Base-by-base conservation (phyloP, 176 grass and related monocot species). In the Panicum miliaceum region DNA sequence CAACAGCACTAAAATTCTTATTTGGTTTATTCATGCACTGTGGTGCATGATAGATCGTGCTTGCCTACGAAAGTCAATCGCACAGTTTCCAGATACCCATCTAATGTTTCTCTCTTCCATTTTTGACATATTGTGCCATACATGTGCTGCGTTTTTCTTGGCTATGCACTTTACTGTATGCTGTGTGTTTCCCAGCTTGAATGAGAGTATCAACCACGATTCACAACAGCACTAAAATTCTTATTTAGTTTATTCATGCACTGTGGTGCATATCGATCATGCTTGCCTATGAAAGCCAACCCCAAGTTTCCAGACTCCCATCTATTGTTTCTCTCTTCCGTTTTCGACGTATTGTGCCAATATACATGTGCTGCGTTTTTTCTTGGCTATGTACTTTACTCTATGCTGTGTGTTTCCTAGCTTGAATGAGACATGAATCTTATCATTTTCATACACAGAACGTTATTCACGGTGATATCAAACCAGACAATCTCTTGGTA, bases 401-500 rank as follows among this genome's bases (percentile, higher is more conserved):
- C 67, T 74, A 45, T 82, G 18, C 53, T 72, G 1, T 78, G 40
- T 84, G 47, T 20, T 84, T 80, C 2, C 3, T 8, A 59, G 54
- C 37, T 74, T 13, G 40, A 78, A 42, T 27, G 20, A 51, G 64
- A 41, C 32, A 34, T 70, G 26, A 71, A 29, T 58, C 59, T 88
- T 79, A 34, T 68, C 40, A 16, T 75, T 34, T 83, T 88, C 23
- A 45, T 68, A 76, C 22, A 62, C 89, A 95, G 93, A 92, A 95
- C 40, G 89, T 98, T 80, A 91, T 95, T 59, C 96, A 98, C 65
- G 87, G 93, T 81, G 96, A 95, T 86, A 92, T 98, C 59, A 95
- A 95, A 78, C 96, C 93, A 11, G 96, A 98, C 69, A 98, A 95
- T 74, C 87, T 98, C 41, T 90, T 98, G 88, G 93, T 95, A 34